Evolutionary conservation across 2,329 filamentous ascomycete genomes (phyloP).

Genomic region (Dichotomopilus funicola): DNA sequence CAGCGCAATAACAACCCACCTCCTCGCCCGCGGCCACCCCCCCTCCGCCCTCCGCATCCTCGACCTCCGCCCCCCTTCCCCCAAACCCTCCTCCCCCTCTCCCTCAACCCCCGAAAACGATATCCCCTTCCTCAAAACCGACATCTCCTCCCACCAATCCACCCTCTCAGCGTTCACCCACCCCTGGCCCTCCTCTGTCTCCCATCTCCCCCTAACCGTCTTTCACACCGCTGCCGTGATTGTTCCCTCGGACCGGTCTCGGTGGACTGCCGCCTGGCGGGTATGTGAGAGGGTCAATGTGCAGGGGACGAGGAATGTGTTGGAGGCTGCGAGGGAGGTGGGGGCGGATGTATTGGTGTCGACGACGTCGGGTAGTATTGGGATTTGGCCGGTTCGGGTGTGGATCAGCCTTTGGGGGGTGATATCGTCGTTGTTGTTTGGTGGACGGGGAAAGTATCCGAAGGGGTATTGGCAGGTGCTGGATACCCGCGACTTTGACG

Average conservation of each 20-base stretch:
- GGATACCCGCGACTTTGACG: constrained; percentile 37
- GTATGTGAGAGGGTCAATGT: constrained; percentile 45
- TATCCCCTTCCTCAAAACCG: constrained; percentile 40
- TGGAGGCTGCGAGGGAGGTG: constrained; percentile 39
- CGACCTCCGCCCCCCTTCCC: constrained; percentile 41
- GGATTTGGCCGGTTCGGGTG: constrained; percentile 36
- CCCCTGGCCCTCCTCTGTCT: constrained; percentile 38
- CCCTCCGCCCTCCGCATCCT: constrained; percentile 46
- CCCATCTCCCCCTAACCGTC: constrained; percentile 45
- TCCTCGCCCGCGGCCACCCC: constrained; percentile 45
- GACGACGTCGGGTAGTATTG: constrained; percentile 46
- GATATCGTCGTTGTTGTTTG: constrained; percentile 10
- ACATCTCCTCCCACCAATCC: constrained; percentile 42
- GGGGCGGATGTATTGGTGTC: constrained; percentile 45
- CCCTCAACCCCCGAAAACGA: constrained; percentile 28
- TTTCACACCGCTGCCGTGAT: constrained; percentile 53
- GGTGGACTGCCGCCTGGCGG: constrained; percentile 32
- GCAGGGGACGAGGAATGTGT: constrained; percentile 41
- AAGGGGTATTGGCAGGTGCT: constrained; percentile 39
- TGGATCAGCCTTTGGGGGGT: constrained; percentile 38
- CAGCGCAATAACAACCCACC: constrained; percentile 46
- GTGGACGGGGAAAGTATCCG: constrained; percentile 21
- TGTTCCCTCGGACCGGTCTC: constrained; percentile 43
- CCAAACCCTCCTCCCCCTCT: constrained; percentile 31
- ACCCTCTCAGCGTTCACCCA: constrained; percentile 39